Evolutionary conservation across 1,284 basidiomycete genomes (phyloP).

Genomic region (Coniferiporia weirii): DNA sequence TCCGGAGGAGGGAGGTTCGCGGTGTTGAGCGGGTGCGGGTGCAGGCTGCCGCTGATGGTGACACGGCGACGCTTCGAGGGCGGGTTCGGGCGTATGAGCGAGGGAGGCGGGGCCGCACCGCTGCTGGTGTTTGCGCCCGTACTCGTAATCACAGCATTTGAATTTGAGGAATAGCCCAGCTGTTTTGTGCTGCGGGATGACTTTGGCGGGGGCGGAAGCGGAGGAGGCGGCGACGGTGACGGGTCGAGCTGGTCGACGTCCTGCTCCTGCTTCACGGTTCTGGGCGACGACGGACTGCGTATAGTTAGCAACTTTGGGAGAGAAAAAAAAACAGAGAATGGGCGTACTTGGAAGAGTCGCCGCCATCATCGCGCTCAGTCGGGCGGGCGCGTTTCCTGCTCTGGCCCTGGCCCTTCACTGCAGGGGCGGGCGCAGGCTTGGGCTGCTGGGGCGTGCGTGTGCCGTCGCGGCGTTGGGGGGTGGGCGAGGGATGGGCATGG

Average conservation of each 20-base stretch:
- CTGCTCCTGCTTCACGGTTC: conserved; percentile 13
- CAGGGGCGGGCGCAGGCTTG: not conserved
- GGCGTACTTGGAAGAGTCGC: conserved; percentile 11
- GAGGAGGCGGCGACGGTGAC: not conserved
- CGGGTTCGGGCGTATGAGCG: conserved; percentile 33
- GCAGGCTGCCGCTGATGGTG: conserved; percentile 56
- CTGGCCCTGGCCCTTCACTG: conserved; percentile 1
- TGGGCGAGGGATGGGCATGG: not conserved
- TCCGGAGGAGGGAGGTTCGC: conserved; percentile 62
- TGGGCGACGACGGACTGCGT: conserved; percentile 5
- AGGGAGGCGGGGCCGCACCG: conserved; percentile 31
- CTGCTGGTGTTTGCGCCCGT: not conserved
- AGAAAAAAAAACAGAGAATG: not conserved
- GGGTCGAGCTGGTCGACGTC: conserved; percentile 16
- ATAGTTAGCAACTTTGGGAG: not conserved
- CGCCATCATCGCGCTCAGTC: not conserved
- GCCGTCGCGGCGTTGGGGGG: not conserved
- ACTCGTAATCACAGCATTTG: not conserved
- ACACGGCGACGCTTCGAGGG: conserved; percentile 68
- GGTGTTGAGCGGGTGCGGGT: conserved; percentile 43
- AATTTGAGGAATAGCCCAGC: not conserved
- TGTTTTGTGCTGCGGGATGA: not conserved
- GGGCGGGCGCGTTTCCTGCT: not conserved
- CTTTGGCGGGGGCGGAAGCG: not conserved
- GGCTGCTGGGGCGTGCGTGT: conserved; percentile 2